Conservation (phyloP, 176 grass and related monocot genomes). For the Metroxylon sagu region DNA sequence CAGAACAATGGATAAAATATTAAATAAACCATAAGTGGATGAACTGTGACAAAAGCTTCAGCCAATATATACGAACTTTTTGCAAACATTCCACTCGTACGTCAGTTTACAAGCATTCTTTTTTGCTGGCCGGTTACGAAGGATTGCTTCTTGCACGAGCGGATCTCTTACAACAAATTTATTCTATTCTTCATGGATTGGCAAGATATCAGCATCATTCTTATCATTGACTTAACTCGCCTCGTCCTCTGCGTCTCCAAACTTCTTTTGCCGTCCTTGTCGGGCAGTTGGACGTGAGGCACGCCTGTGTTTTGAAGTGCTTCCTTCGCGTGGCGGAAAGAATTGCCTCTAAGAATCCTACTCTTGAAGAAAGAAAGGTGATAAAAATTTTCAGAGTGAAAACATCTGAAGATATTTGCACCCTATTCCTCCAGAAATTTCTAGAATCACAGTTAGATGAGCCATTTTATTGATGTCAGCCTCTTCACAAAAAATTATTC, state of each 20-base stretch:
- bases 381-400: too few species aligned
- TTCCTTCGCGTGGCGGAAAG: too few species aligned
- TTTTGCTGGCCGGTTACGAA: too few species aligned
- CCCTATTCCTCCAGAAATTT: constrained; percentile 43
- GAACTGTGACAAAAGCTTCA: too few species aligned
- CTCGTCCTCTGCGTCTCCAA: not conserved
- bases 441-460: constrained; percentile 37
- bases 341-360: too few species aligned
- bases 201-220: constrained; percentile 17
- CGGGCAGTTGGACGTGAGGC: constrained; percentile 39
- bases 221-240: not conserved
- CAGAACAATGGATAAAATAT: too few species aligned
- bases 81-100: too few species aligned
- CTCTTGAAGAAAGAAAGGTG: too few species aligned
- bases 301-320: not conserved
- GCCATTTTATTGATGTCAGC: constrained; percentile 14
- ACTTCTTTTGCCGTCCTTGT: constrained; percentile 20
- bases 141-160: not conserved
- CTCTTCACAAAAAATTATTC: too few species aligned
- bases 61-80: too few species aligned
- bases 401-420: not conserved
- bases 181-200: constrained; percentile 8
- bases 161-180: constrained; percentile 27
- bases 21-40: too few species aligned
- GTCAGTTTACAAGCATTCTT: too few species aligned